A percentile compares a stretch with the other conserved stretches of the same genome.
These are phyloP conservation scores for Heliamphora pulchella DNA, from an alignment of 179 eudicot genomes.

Conservation along the genomic window DNA sequence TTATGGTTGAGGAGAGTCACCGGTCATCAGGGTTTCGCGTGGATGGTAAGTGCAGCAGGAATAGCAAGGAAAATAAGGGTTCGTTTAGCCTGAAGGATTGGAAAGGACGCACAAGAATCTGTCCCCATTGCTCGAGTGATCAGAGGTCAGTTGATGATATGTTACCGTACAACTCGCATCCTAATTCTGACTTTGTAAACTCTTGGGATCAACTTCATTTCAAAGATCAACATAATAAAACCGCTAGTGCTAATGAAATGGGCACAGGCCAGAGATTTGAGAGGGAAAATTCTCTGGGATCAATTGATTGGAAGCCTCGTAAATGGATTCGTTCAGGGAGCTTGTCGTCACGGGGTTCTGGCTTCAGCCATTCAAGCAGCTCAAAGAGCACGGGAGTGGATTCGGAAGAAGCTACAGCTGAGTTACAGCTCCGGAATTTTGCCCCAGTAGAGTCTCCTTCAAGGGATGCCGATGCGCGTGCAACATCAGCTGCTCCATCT, in stretches of 20 bases:
- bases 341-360: slow-evolving; percentile 62
- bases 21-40: slow-evolving; percentile 42
- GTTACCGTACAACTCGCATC: slow-evolving; percentile 36
- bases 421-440: slow-evolving; percentile 33
- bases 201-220: slow-evolving; percentile 34
- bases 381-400: slow-evolving; percentile 61
- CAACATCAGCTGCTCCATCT: slow-evolving; percentile 28
- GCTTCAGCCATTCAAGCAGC: slow-evolving; percentile 63
- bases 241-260: slow-evolving; percentile 31
- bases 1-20: slow-evolving; percentile 44
- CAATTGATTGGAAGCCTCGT: slow-evolving; percentile 70
- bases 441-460: slow-evolving; percentile 51
- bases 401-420: slow-evolving; percentile 37
- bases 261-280: slow-evolving; percentile 37
- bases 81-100: slow-evolving; percentile 53
- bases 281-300: slow-evolving; percentile 44
- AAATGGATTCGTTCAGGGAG: slow-evolving; percentile 88
- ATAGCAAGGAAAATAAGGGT: slow-evolving; percentile 44
- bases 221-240: slow-evolving; percentile 52
- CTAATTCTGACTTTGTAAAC: slow-evolving; percentile 36
- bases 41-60: slow-evolving; percentile 57
- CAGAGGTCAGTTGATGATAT: slow-evolving; percentile 42
- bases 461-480: slow-evolving; percentile 48
- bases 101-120: slow-evolving; percentile 38
- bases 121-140: slow-evolving; percentile 25